Evolutionary conservation across 2,329 filamentous ascomycete species (phyloP), one percentile per base, ranked within the genome.

Genomic region (Tolypocladium cylindrosporum): DNA sequence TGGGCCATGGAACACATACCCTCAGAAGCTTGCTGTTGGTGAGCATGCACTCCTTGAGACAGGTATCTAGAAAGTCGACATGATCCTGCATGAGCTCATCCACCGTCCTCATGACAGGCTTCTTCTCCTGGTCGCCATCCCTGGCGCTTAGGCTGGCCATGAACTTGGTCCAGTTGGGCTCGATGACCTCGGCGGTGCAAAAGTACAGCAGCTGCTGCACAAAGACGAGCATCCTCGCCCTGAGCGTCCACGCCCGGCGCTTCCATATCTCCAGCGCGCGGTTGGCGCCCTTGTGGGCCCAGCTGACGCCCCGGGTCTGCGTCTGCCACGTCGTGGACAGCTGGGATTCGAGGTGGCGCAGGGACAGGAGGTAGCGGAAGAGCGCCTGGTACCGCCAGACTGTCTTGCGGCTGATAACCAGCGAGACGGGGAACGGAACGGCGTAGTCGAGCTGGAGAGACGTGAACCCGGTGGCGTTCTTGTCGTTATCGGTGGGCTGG

Each of bases 21-120:
- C 91, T 88, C 7, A 99, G 76, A 8, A 99, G 80, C 75, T 96
- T 97, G 69, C 90, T 91, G 72, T 99, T 97, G 24, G 94, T 99
- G 63, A 99, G 80, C 91, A 97, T 97, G 77, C 94, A 97, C 75
- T 97, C 94, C 75, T 97, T 99, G 67, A 99, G 79, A 71, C 94
- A 99, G 4, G 94, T 97, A 66, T 97, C 94, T 54, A 99, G 77
- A 71, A 99, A 99, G 74, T 97, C 94, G 60, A 99, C 92, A 74
- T 99, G 94, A 68, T 97, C 92, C 75, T 97, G 91, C 94, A 99
- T 99, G 68, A 99, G 76, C 75, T 97, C 91, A 68, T 99, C 94
- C 1, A 99, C 94, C 0, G 94, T 99, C 42, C 91, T 75, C 45
- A 76, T 77, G 8, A 74, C 69, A 14, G 68, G 58, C n/a, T 59